Base-by-base conservation (phyloP, 352 stramenopile genomes). In the Pythium vanterpoolii region DNA sequence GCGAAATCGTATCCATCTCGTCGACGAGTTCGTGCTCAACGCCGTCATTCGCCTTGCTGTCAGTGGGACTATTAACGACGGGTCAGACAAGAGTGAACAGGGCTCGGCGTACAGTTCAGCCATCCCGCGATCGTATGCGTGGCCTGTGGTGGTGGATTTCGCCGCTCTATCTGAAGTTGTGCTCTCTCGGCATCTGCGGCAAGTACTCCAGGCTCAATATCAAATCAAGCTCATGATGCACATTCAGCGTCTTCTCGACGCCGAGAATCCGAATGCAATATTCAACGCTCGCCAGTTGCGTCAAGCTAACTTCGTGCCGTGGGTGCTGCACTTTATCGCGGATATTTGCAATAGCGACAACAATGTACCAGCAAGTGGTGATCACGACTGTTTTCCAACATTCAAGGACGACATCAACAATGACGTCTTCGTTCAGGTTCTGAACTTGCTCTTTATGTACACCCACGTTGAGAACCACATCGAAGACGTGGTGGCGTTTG, bases 251-350 rank as follows among this genome's bases (percentile, higher is more conserved):
- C 62, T 79, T 4, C 48, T 93, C 7, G 66, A 77, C 11, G 19
- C 54, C 0, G 57, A 62, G 6, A 93, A 93, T 50, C 76, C 79
- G 3, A 93, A 93, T 31, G 69, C 81, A 10, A 59, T 93, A 13
- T 93, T 93, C 52, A 93, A 93, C 51, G 79, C 73, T 1, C 74
- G 83, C 2, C 83, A 91, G 44, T 31, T 93, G 33, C 77, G 83
- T 14, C 71, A 83, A 44, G 61, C 71, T 4, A 68, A 70, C 1
- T 44, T 93, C 3, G 21, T 89, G 1, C 62, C 60, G 34, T 93
- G 83, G 83, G 69, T 86, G 13, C 47, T 91, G 5, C 44, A 69
- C 18, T 88, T 83, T 40, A 18, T 89, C 11, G 73, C 69, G 9
- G 78, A 91, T 5, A 27, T 91, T 11, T 76, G 76, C 26, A 82